Evolutionary conservation across 257 asterid species (phyloP).

Genomic region (Paulownia fortunei): DNA sequence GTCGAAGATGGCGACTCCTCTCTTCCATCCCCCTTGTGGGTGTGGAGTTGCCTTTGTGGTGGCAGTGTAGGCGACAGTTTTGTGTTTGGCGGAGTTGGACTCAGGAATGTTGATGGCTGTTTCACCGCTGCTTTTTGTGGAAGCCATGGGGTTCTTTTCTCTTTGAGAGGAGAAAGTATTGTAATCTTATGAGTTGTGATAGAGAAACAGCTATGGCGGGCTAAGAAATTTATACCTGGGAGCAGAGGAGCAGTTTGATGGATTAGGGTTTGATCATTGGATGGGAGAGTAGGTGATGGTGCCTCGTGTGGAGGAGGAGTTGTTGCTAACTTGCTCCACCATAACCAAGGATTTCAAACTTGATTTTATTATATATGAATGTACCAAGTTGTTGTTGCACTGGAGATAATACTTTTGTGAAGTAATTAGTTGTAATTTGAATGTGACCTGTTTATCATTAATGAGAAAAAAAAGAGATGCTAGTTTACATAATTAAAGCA

Average conservation of each 20-base stretch:
- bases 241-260: constrained; percentile 11
- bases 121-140: constrained; percentile 42
- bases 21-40: constrained; percentile 47
- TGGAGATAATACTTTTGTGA: too few species aligned
- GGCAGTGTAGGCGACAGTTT: constrained; percentile 27
- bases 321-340: constrained; percentile 47
- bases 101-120: constrained; percentile 54
- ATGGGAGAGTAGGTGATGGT: not conserved
- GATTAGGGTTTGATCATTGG: constrained; percentile 6
- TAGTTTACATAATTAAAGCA: not conserved
- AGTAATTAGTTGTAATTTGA: not conserved
- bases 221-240: constrained; percentile 21
- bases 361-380: too few species aligned
- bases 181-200: constrained; percentile 9
- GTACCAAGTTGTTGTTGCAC: too few species aligned
- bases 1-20: constrained; percentile 76
- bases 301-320: constrained; percentile 24
- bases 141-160: constrained; percentile 36
- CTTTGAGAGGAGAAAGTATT: not conserved
- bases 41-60: constrained; percentile 40
- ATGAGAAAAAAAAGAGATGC: not conserved
- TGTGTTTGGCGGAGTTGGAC: constrained; percentile 51
- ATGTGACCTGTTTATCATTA: not conserved
- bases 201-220: not conserved
- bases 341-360: not conserved